phyloP scores from a whole-genome alignment of 2,329 filamentous ascomycete species.

The Hypoxylon sp. region DNA sequence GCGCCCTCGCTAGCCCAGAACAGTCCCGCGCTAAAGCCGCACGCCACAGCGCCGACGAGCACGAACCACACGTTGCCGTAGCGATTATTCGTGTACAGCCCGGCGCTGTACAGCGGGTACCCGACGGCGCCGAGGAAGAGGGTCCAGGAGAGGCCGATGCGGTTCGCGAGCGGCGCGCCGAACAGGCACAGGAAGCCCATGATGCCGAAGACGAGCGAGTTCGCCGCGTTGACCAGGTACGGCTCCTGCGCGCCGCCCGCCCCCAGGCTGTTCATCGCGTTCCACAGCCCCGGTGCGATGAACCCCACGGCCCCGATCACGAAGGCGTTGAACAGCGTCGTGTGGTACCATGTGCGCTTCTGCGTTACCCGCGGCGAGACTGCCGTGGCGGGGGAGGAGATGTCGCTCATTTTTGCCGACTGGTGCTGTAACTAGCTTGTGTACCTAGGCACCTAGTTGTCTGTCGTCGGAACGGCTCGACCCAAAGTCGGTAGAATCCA shows the following conservation, averaged over 20 bases:
- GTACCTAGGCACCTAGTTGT: too few species aligned
- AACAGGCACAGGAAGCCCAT: conserved; percentile 56
- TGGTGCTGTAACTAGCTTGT: too few species aligned
- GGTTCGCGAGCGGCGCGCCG: conserved; percentile 55
- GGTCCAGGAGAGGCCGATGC: conserved; percentile 54
- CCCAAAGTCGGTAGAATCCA: neutral
- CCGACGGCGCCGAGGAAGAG: conserved; percentile 56
- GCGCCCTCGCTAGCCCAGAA: conserved; percentile 85
- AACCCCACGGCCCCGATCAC: conserved; percentile 69
- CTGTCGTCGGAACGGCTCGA: neutral
- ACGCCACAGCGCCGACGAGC: conserved; percentile 77
- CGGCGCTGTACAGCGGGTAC: conserved; percentile 57
- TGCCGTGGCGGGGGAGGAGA: neutral
- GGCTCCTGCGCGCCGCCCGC: conserved; percentile 67
- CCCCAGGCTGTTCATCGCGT: conserved; percentile 68
- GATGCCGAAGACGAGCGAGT: conserved; percentile 56
- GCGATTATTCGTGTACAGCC: conserved; percentile 60
- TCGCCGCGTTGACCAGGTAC: conserved; percentile 61
- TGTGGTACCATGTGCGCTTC: conserved; percentile 62
- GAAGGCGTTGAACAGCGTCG: conserved; percentile 68
- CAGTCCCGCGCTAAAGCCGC: conserved; percentile 78
- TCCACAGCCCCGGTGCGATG: conserved; percentile 67
- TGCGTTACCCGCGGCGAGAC: neutral
- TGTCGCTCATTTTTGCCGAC: conserved; percentile 21
- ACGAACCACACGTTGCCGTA: conserved; percentile 75